Evolutionary conservation across 805 yeast genomes (phyloP).

Genomic region (Schwanniomyces vanrijiae): DNA sequence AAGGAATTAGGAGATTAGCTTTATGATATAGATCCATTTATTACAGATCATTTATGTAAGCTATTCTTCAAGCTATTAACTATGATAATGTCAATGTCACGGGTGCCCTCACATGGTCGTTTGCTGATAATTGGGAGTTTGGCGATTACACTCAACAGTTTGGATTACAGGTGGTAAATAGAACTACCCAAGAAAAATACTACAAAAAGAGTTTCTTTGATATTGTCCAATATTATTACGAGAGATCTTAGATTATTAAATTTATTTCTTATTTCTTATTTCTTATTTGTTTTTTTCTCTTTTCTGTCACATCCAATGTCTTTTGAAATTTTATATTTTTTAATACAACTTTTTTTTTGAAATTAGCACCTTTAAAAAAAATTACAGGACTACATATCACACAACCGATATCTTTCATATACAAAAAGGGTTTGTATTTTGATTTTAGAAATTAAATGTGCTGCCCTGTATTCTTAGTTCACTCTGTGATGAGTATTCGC

Average conservation of each 20-base stretch:
- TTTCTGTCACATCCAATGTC: not conserved
- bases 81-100: slow-evolving; percentile 24
- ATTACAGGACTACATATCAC: too few species aligned
- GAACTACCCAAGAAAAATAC: slow-evolving; percentile 24
- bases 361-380: too few species aligned
- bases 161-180: slow-evolving; percentile 25
- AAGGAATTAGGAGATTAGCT: slow-evolving; percentile 22
- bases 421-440: too few species aligned
- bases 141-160: slow-evolving; percentile 21
- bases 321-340: too few species aligned
- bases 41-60: slow-evolving; percentile 25
- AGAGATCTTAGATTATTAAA: slow-evolving; percentile 5
- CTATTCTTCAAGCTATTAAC: slow-evolving; percentile 20
- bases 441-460: too few species aligned
- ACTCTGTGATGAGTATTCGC: too few species aligned
- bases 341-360: too few species aligned
- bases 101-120: slow-evolving; percentile 34
- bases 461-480: too few species aligned
- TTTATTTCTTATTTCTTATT: not conserved
- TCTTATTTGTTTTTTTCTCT: not conserved
- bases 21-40: slow-evolving; percentile 29
- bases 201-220: slow-evolving; percentile 22
- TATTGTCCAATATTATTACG: slow-evolving; percentile 10
- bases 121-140: slow-evolving; percentile 35
- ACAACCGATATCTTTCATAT: too few species aligned